Conservation (phyloP, 2,329 filamentous ascomycete genomes). For the Penicillium concentricum region DNA sequence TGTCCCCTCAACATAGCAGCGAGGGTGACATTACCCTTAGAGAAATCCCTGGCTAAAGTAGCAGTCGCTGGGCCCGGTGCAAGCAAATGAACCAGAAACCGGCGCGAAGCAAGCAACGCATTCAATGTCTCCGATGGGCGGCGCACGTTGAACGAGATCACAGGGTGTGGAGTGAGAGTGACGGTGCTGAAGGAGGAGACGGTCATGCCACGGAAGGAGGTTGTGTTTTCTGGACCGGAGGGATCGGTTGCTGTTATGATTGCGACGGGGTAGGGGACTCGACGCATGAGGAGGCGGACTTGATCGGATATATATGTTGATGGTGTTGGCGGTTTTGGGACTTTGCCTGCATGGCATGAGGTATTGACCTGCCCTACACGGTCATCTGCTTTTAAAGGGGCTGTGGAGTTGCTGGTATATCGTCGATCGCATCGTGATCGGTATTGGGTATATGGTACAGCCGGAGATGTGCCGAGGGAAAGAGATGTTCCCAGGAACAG, state of each 20-base stretch:
- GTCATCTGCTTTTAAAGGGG: slow-evolving; percentile 1
- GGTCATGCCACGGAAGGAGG: slow-evolving; percentile 52
- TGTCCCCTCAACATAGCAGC: slow-evolving; percentile 25
- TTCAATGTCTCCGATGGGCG: slow-evolving; percentile 56
- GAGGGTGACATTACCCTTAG: slow-evolving; percentile 40
- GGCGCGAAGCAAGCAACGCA: slow-evolving; percentile 47
- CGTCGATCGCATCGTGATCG: slow-evolving; percentile 13
- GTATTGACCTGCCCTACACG: neutral
- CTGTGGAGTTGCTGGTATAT: slow-evolving; percentile 16
- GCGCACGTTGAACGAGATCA: slow-evolving; percentile 63
- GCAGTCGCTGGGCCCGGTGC: slow-evolving; percentile 33
- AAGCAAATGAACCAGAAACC: slow-evolving; percentile 56
- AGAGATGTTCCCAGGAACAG: neutral
- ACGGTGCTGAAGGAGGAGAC: slow-evolving; percentile 64
- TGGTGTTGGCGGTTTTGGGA: neutral
- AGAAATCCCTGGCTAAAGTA: slow-evolving; percentile 41
- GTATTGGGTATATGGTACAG: slow-evolving; percentile 7
- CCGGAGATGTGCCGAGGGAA: neutral
- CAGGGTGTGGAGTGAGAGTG: slow-evolving; percentile 53
- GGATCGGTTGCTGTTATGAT: slow-evolving; percentile 52
- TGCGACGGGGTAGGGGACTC: slow-evolving; percentile 57
- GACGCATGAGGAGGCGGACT: slow-evolving; percentile 52
- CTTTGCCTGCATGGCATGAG: neutral
- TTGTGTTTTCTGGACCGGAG: slow-evolving; percentile 22
- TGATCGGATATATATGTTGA: slow-evolving; percentile 31